Base-by-base conservation (phyloP, 495 filamentous ascomycete species). In the Xylaria acuta region DNA sequence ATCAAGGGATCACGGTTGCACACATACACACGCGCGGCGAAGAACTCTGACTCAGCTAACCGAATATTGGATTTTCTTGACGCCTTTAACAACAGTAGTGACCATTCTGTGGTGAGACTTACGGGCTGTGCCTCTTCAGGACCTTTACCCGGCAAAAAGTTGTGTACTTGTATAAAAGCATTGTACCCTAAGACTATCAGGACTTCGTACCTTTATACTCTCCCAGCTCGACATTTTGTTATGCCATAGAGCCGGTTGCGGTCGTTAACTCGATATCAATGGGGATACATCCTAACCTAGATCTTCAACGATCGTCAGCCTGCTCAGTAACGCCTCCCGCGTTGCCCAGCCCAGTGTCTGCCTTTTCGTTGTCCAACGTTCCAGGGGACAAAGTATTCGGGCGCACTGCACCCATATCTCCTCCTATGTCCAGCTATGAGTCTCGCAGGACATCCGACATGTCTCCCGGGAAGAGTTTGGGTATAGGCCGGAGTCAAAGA, bases 381-480 rank as follows among this genome's bases (percentile, higher is more conserved):
- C 79, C 80, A 30, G 83, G 82, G 73, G 82, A 84, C 74, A 77
- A 77, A 76, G 73, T 77, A 41, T 84, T 80, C 77, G 64, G 69
- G 63, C 69, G 70, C 62, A 49, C 72, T 60, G 72, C 70, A 22
- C 75, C 80, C 38, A 75, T 77, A 56, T 85, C 85, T 54, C 84
- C 84, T 75, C 84, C 85, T 64, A 87, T 86, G 84, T 87, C 85
- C 78, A 81, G 82, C 80, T 83, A 87, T 87, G 85, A 85, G 67
- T 80, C 81, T 64, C 75, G 74, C 72, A 79, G 77, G 64, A 82
- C 76, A 80, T 63, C 80, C 77, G 82, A 84, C 65, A 83, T 85
- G 83, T 76, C 80, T 65, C 68, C 78, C 41, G 76, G 76, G 56
- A 82, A 80, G 74, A 79, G 77, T 36, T 62, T 73, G 41, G 80